Base-by-base conservation (phyloP, 1,284 basidiomycete genomes). In the Vanrija humicola region DNA sequence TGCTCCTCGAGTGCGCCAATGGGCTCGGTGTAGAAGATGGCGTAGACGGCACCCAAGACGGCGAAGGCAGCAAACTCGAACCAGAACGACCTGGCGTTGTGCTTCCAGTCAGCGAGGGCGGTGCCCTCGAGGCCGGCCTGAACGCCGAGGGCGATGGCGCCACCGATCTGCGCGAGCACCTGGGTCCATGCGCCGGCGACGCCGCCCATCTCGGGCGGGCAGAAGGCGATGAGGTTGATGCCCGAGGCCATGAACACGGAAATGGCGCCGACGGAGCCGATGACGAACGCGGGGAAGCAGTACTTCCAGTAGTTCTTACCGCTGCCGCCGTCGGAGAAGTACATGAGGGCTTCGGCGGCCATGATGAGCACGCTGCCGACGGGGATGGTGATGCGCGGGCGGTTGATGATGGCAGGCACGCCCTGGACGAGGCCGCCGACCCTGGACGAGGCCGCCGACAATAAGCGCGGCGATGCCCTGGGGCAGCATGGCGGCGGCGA, bases 301-400 rank as follows among this genome's bases (percentile, higher is more conserved):
- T 55, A 72, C 39, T 55, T 55, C 74, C 74, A 76, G 61, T 76
- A 76, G 51, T 72, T 63, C 40, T 55, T 64, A 4, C 69, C 69
- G 5, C 50, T 44, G 15, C 71, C 73, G 26, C 73, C 73, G 51
- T 70, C 59, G 1, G 67, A 69, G 56, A 59, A 69, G 54, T 69
- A 57, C 46, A 64, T 63, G 23, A 72, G 64, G 4, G 69, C 34
- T 39, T 68, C 62, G 21, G 57, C 62, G 26, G 53, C 55, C 50
- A 69, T 63, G 52, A 70, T 65, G 23, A 68, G 29, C 19, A 9
- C 28, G 5, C 28, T 5, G n/a, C 40, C 48, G 45, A 68, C 49
- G 34, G 69, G 59, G 16, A 71, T 54, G 16, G 58, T 50, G 46
- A 50, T 51, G 38, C 63, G 54, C 5, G 70, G 67, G 38, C 62